A percentile compares a stretch with the other conserved stretches of the same genome.
These are phyloP conservation scores for Xylaria sp. DNA, from an alignment of 2,329 filamentous ascomycete genomes.

Conservation along the genomic window DNA sequence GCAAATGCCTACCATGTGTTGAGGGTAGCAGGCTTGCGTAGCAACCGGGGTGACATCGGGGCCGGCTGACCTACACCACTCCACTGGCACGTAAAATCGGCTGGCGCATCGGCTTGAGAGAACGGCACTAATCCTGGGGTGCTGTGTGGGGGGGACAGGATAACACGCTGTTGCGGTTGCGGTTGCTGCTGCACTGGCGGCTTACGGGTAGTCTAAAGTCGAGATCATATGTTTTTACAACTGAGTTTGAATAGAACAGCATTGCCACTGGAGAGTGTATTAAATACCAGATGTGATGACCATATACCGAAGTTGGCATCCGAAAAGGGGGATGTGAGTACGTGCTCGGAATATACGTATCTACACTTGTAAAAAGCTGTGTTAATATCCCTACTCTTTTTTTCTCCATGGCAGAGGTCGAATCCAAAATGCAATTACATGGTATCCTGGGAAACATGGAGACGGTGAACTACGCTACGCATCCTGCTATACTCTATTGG, in stretches of 20 bases:
- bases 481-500: slow-evolving; percentile 10
- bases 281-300: not conserved
- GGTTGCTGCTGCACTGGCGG: not conserved
- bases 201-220: slow-evolving; percentile 3
- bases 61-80: slow-evolving; percentile 18
- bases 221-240: not conserved
- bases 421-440: not conserved
- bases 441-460: not conserved
- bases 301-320: not conserved
- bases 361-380: not conserved
- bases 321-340: not conserved
- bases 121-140: slow-evolving; percentile 19
- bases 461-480: slow-evolving; percentile 2
- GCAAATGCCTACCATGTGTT: slow-evolving; percentile 13
- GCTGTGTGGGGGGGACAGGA: not conserved
- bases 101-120: slow-evolving; percentile 16
- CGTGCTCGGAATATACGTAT: not conserved
- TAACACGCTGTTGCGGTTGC: not conserved
- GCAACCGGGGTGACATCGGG: slow-evolving; percentile 9
- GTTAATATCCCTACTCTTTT: not conserved
- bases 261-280: not conserved
- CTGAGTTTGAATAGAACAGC: not conserved
- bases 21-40: not conserved
- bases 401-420: not conserved
- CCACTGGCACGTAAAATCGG: slow-evolving; percentile 8